These are phyloP conservation scores for Withania somnifera DNA, from an alignment of 305 asterid species.

Conservation along the genomic window DNA sequence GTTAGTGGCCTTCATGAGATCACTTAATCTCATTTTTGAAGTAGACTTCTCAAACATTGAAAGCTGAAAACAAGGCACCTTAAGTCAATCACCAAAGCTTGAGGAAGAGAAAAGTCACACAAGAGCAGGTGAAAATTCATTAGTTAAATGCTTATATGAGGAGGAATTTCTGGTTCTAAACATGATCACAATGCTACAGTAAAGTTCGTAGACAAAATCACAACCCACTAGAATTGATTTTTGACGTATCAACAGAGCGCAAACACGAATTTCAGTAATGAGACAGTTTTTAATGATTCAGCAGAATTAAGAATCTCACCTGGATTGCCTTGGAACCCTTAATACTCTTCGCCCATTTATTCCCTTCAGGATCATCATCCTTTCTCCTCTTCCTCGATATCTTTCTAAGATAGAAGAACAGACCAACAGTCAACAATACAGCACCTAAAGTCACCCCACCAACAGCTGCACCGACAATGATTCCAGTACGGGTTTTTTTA, in stretches of 20 bases:
- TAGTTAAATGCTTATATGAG: not conserved
- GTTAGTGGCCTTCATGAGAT: slow-evolving; percentile 83
- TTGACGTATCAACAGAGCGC: not conserved
- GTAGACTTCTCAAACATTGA: slow-evolving; percentile 71
- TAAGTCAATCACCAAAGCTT: not conserved
- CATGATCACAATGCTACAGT: not conserved
- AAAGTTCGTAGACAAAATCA: not conserved
- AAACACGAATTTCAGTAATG: not conserved
- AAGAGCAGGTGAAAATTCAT: not conserved
- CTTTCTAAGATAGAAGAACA: slow-evolving; percentile 4
- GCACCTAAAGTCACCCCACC: slow-evolving; percentile 11
- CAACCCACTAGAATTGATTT: not conserved
- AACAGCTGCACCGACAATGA: slow-evolving; percentile 14
- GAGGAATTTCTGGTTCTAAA: not conserved
- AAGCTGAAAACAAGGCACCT: slow-evolving; percentile 42
- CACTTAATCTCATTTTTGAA: slow-evolving; percentile 70
- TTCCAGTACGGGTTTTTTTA: not conserved
- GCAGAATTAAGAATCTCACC: slow-evolving; percentile 1
- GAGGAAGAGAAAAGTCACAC: slow-evolving; percentile 1
- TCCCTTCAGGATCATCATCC: slow-evolving; percentile 36
- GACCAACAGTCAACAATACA: not conserved
- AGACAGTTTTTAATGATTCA: not conserved
- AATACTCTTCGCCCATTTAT: slow-evolving; percentile 39
- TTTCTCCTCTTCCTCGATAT: slow-evolving; percentile 9
- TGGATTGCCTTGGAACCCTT: slow-evolving; percentile 20